These are phyloP conservation scores for Synchytrium microbalum DNA, from an alignment of 371 early-diverging fungal species.

Conservation along the genomic window DNA sequence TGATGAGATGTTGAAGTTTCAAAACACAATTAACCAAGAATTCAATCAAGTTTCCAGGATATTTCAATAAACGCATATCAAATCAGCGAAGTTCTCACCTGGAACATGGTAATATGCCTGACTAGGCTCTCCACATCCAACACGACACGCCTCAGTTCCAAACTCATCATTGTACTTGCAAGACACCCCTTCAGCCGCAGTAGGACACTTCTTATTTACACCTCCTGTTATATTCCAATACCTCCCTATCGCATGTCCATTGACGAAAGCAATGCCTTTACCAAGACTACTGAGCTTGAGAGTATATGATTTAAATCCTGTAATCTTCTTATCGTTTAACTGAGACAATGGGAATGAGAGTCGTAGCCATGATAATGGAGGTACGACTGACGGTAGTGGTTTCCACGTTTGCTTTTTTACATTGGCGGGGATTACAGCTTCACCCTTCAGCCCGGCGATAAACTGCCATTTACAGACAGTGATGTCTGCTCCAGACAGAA, in stretches of 20 bases:
- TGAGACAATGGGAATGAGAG: conserved; percentile 15
- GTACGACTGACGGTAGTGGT: too few species aligned
- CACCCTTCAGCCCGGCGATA: conserved; percentile 30
- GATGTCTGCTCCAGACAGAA: conserved; percentile 28
- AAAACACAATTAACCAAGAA: too few species aligned
- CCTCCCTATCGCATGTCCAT: conserved; percentile 39
- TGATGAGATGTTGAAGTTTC: too few species aligned
- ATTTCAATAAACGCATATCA: too few species aligned
- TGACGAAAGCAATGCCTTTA: conserved; percentile 42
- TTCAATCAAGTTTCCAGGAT: too few species aligned
- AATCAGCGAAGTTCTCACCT: too few species aligned
- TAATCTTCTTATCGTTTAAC: too few species aligned
- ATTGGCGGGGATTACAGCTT: background rate
- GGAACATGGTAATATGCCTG: conserved; percentile 46
- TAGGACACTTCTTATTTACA: conserved; percentile 13
- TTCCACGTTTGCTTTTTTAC: too few species aligned
- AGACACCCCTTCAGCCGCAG: conserved; percentile 5
- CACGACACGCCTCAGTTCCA: conserved; percentile 28
- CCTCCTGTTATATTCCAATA: conserved; percentile 23
- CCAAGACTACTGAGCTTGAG: too few species aligned
- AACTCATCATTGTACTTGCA: conserved; percentile 20
- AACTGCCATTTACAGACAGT: conserved; percentile 31
- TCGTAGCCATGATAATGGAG: conserved; percentile 19
- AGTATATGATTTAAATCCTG: too few species aligned
- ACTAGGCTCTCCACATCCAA: conserved; percentile 27